A percentile compares a stretch with the other conserved stretches of the same genome.
Evolutionary conservation across 1,139 yeast genomes (phyloP).

Genomic region (Sugiyamaella xylanicola): DNA sequence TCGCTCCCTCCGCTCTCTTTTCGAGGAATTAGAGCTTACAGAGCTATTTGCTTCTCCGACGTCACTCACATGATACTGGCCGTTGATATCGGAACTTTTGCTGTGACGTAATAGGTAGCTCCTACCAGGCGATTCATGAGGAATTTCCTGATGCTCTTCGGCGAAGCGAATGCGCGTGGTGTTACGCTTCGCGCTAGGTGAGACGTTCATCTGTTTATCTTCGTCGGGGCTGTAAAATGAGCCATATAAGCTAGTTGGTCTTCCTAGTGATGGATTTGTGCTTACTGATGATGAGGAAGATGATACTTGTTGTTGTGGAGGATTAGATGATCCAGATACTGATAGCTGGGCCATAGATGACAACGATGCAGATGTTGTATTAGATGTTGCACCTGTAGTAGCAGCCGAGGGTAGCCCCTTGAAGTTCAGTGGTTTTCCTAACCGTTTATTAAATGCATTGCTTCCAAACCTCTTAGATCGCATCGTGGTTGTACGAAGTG

Average conservation of each 20-base stretch:
- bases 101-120: slow-evolving; percentile 4
- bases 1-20: slow-evolving; percentile 1
- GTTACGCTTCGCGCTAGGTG: slow-evolving; percentile 17
- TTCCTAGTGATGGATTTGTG: not conserved
- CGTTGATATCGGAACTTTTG: slow-evolving; percentile 11
- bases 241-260: not conserved
- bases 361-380: slow-evolving; percentile 6
- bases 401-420: slow-evolving; percentile 10
- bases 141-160: slow-evolving; percentile 26
- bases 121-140: slow-evolving; percentile 15
- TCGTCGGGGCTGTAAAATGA: slow-evolving; percentile 3
- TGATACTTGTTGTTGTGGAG: too few relatives aligned
- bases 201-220: not conserved
- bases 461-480: slow-evolving; percentile 21
- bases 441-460: slow-evolving; percentile 14
- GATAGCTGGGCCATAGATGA: slow-evolving; percentile 10
- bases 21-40: slow-evolving; percentile 3
- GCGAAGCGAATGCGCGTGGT: slow-evolving; percentile 27
- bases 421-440: slow-evolving; percentile 16
- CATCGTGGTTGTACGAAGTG: slow-evolving; percentile 18
- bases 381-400: not conserved
- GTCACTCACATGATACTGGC: slow-evolving; percentile 6
- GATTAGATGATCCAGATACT: slow-evolving; percentile 5
- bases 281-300: not conserved
- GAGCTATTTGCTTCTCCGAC: slow-evolving; percentile 7